Base-by-base conservation (phyloP, 495 filamentous ascomycete species). In the Tuber indicum region DNA sequence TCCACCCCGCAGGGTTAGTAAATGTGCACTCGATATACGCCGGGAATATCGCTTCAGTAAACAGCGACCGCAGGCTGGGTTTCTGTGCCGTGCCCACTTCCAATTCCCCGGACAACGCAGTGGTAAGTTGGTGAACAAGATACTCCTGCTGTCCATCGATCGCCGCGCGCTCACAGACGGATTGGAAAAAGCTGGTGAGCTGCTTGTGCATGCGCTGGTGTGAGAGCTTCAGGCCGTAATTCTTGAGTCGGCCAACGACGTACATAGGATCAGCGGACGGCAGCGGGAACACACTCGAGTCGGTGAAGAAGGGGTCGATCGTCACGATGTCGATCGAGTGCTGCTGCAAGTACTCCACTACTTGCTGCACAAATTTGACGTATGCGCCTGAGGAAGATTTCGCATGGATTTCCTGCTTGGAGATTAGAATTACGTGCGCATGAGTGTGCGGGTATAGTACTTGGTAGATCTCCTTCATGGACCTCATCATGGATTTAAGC, bases 381-480 rank as follows among this genome's bases (percentile, higher is more conserved):
- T 92, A 93, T 12, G 86, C 85, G n/a, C 89, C 87, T 58, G 78
- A 76, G 46, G 66, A 8, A 32, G 77, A 73, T 52, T 77, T 74
- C 1, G 72, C 76, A 74, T 83, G 74, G 8, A 81, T 45, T 66
- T 74, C 81, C 81, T 83, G 58, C 26, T 43, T 70, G 58, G 23
- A 23, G 10, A 41, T 80, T 72, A 78, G 49, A 17, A 81, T 44
- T 19, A 66, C 75, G 2, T 21, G 43, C 44, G 21, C 32, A 12
- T n/a, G 26, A 14, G 26, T 32, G 46, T 39, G 84, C 76, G 85
- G 86, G 9, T 86, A 86, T 41, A 90, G 84, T 79, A 92, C 90
- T 75, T 88, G 86, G 75, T 92, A 92, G 76, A 92, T 91, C 36
- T 84, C 84, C 79, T 91, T 92, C 91, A 93, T 93, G 1, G 89